phyloP scores from a whole-genome alignment of 2,329 filamentous ascomycete species.

The Ceratocystis variospora region DNA sequence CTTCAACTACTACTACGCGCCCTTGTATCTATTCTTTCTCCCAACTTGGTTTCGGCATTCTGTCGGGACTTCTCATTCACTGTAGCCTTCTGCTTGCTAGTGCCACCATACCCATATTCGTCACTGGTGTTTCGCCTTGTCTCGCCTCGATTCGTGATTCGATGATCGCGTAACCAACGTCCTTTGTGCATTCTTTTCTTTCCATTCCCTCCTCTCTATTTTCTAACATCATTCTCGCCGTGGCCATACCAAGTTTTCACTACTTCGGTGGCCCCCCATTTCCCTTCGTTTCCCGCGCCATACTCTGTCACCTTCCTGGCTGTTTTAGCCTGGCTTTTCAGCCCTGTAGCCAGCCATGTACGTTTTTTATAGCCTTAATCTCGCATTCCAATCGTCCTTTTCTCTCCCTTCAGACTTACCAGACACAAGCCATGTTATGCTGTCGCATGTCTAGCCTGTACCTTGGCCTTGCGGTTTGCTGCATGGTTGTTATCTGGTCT shows the following conservation, averaged over 20 bases:
- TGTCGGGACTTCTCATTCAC: background rate
- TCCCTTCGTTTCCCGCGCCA: background rate
- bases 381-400: background rate
- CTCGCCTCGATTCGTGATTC: background rate
- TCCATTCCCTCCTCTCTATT: background rate
- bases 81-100: background rate
- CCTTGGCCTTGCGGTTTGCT: constrained; percentile 8
- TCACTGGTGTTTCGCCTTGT: background rate
- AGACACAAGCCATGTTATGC: background rate
- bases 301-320: background rate
- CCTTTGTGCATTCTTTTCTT: background rate
- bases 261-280: background rate
- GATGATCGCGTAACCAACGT: background rate
- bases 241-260: background rate
- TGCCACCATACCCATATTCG: background rate
- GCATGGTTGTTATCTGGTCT: background rate
- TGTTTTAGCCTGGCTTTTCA: constrained; percentile 7
- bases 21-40: background rate
- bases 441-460: background rate
- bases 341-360: constrained; percentile 16
- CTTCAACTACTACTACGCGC: background rate
- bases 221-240: background rate
- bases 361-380: constrained; percentile 8
- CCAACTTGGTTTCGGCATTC: background rate
- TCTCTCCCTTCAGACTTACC: background rate